A percentile compares a stretch with the other conserved stretches of the same genome.
These are phyloP conservation scores for Psidium friedrichsthalianum DNA, from an alignment of 345 rosid genomes.

Conservation along the genomic window DNA sequence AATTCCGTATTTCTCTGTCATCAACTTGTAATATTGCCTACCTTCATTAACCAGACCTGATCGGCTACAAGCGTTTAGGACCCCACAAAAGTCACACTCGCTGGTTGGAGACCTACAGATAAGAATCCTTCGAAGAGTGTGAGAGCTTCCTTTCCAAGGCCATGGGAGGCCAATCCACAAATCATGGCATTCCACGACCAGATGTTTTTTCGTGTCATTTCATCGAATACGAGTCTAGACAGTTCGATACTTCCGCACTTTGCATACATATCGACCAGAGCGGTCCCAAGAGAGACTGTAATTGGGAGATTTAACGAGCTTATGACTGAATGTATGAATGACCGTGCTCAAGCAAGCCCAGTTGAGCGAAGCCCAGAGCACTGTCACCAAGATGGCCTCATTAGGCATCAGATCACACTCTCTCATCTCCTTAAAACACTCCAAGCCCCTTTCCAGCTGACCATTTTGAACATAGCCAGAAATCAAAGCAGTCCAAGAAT, in stretches of 20 bases:
- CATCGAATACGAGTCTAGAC: conserved; percentile 9
- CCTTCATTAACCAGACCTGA: conserved; percentile 14
- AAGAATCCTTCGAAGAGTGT: conserved; percentile 5
- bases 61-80: conserved; percentile 15
- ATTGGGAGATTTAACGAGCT: background rate
- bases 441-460: conserved; percentile 11
- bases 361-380: conserved; percentile 11
- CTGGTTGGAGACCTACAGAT: conserved; percentile 9
- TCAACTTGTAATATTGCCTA: conserved; percentile 5
- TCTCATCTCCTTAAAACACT: conserved; percentile 9
- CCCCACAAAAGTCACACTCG: conserved; percentile 12
- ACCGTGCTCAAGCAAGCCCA: conserved; percentile 19
- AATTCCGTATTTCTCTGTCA: conserved; percentile 10
- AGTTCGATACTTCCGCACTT: conserved; percentile 24
- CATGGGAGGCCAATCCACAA: conserved; percentile 18
- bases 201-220: background rate
- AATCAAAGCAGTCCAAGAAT: conserved; percentile 41
- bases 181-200: conserved; percentile 23
- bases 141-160: conserved; percentile 14
- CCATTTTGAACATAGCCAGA: conserved; percentile 26
- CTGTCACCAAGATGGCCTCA: conserved; percentile 13
- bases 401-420: conserved; percentile 3
- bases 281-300: conserved; percentile 13
- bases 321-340: conserved; percentile 4
- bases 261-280: conserved; percentile 34